Evolutionary conservation across 805 yeast genomes (phyloP), one percentile per base, ranked within the genome.

Genomic region (Candida ponderosae): DNA sequence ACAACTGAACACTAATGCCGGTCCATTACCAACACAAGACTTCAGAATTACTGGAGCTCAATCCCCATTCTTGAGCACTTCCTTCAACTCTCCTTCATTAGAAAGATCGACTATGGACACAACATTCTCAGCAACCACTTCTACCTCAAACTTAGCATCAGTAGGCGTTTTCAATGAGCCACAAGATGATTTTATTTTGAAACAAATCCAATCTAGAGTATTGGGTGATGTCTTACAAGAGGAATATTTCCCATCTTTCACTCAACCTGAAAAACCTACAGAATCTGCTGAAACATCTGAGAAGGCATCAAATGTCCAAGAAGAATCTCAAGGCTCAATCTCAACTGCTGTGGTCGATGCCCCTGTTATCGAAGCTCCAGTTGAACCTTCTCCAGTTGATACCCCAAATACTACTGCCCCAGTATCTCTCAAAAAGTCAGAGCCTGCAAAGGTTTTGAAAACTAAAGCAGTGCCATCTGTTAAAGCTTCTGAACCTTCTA

Each of bases 181-280:
- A 4, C 37, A 33, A 14, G 47, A 50, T 21, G 54, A 53, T 24
- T 54, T 54, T 14, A 54, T 63, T n/a, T 58, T 69, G 35, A 58
- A 54, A 31, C 60, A 59, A 18, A 50, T 68, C 29, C 68, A 64
- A 26, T 51, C 60, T 17, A 61, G 65, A 4, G 71, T 67, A 18
- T 60, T 69, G 16, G 60, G 62, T 29, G 66, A 59, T 28, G 65
- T 69, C 29, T 57, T 68, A 41, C 48, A 50, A 27, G 64, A 61
- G 14, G 63, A 49, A 2, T 54, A 44, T 18, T 28, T 32, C 17
- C 15, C 19, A 20, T 11, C 24, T 19, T 33, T 26, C 17, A 6
- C 21, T 19, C 28, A 32, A 23, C 13, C 16, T 4, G 40, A 27
- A 35, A 23, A 29, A 16, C 35, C 32, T 8, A 18, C 33, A n/a